Evolutionary conservation across 2,329 filamentous ascomycete species (phyloP).

Genomic region (Colletotrichum tropicale): DNA sequence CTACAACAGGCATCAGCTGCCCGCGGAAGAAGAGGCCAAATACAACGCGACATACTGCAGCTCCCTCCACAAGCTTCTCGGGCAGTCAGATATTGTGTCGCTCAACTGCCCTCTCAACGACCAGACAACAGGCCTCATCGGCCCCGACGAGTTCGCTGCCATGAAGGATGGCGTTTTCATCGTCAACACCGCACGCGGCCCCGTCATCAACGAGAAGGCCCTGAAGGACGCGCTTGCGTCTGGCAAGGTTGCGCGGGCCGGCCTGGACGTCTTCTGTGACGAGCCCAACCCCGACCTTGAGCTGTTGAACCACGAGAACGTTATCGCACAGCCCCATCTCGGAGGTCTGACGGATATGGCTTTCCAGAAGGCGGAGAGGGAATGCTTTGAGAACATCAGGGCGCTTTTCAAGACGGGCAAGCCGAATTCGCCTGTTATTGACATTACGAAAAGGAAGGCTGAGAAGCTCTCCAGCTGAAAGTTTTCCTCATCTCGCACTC

Average conservation of each 20-base stretch:
- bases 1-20: constrained; percentile 42
- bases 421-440: constrained; percentile 41
- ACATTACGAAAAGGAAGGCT: neutral
- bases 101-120: constrained; percentile 44
- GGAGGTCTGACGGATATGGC: constrained; percentile 48
- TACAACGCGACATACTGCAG: constrained; percentile 39
- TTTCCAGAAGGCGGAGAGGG: constrained; percentile 44
- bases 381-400: constrained; percentile 51
- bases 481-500: too few species aligned
- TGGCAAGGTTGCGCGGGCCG: constrained; percentile 50
- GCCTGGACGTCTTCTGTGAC: constrained; percentile 51
- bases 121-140: constrained; percentile 44
- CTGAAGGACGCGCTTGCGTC: constrained; percentile 49
- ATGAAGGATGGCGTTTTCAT: constrained; percentile 54
- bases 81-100: constrained; percentile 43
- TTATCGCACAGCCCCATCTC: constrained; percentile 48
- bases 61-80: constrained; percentile 42
- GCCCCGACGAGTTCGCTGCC: constrained; percentile 38
- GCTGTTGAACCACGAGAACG: constrained; percentile 43
- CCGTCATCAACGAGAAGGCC: constrained; percentile 52
- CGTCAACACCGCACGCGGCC: constrained; percentile 57
- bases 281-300: constrained; percentile 47
- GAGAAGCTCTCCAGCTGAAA: neutral
- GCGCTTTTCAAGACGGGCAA: constrained; percentile 41
- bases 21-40: constrained; percentile 34